Evolutionary conservation across 805 yeast genomes (phyloP), one percentile per base, ranked within the genome.

Genomic region (Sugiyamaella chiloensis): DNA sequence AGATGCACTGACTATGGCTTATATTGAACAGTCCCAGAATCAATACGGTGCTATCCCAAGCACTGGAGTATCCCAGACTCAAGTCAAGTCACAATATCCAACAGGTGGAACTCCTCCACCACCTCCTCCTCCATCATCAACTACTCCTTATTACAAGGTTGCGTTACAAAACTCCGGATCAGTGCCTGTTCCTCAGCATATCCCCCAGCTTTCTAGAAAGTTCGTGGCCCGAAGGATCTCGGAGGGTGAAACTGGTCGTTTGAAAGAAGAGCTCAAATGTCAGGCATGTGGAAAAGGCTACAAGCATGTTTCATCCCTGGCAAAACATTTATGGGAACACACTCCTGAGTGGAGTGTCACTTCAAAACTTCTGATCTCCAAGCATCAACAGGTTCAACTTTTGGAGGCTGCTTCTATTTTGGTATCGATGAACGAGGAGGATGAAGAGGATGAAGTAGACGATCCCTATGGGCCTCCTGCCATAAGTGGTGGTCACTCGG

Each of bases 271-370:
- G 60, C 74, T 87, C 53, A 82, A 82, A 59, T 87, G 96, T 69
- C 95, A 88, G 64, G 87, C 93, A 3, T 87, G 96, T 59, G 96
- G 96, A 2, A 87, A 87, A 65, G 95, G 93, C 19, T 87, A 87
- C 63, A 88, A 87, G 63, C 96, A 87, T 67, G 84, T 87, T 4
- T 81, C 89, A 0, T 83, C 90, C n/a, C 73, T 87, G 51, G 93
- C 95, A 2, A 87, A 87, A 64, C 95, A 87, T 67, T 67, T 87
- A 32, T 87, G 96, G 96, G 96, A 87, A 61, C 96, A 87, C 64
- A 87, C 96, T 0, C 95, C 96, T 0, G 96, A 88, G 62, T 87
- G 96, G 96, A 85, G 81, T 59, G 83, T 83, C 63, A 88, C 96
- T 2, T 83, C 86, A 56, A 85, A 85, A 62, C 70, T 87, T 46